Percentiles rank a stretch among this genome's conserved stretches.
phyloP scores from a whole-genome alignment of 1,284 basidiomycete genomes.

The Ganoderma resinaceum region DNA sequence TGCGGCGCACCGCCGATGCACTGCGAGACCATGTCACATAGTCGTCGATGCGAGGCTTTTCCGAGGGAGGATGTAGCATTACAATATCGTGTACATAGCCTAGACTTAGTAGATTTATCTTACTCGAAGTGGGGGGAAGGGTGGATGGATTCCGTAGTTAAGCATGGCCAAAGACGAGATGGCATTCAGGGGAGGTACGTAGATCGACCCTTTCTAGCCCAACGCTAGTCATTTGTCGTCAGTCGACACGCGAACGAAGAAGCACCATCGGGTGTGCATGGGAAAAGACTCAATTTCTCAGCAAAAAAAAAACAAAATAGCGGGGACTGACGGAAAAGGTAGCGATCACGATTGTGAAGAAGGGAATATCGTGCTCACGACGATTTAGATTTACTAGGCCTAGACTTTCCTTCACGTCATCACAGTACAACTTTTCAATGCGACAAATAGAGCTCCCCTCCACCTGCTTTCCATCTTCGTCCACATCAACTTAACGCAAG shows the following conservation, averaged over 20 bases:
- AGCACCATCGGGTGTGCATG: background rate
- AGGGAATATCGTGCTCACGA: background rate
- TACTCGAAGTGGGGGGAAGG: background rate
- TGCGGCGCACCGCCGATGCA: background rate
- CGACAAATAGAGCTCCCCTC: background rate
- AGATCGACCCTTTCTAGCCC: slow-evolving; percentile 1
- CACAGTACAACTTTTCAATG: background rate
- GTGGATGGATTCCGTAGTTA: no score
- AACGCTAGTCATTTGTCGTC: background rate
- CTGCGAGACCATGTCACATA: background rate
- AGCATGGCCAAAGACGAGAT: background rate
- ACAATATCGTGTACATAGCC: background rate
- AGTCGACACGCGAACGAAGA: background rate
- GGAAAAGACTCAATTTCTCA: background rate
- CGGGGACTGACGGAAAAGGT: background rate
- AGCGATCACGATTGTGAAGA: background rate
- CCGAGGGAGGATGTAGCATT: background rate
- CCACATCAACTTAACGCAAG: background rate
- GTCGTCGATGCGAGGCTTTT: background rate
- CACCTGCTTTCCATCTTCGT: background rate
- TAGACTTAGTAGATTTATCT: background rate
- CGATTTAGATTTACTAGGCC: background rate
- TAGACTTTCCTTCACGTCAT: background rate
- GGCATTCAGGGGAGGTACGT: background rate
- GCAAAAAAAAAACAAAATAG: background rate